phyloP scores from a whole-genome alignment of 768 basidiomycete genomes.

The Suillus cothurnatus region DNA sequence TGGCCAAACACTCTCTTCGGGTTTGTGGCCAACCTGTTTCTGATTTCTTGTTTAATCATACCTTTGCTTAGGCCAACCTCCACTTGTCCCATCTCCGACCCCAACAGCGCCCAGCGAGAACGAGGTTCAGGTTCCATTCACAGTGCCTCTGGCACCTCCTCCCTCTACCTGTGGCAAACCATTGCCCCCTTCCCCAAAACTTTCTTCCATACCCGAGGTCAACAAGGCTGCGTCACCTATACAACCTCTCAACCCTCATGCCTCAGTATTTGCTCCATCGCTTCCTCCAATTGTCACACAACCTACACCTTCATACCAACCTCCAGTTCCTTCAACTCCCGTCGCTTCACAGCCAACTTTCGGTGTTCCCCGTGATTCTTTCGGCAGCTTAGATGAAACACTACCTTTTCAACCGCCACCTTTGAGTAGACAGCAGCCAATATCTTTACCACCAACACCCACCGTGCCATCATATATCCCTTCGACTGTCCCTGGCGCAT shows the following conservation, averaged over 20 bases:
- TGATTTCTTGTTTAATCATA: neutral
- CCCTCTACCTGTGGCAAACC: neutral
- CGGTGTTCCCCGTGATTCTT: neutral
- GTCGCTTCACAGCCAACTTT: conserved; percentile 14
- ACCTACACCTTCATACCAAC: conserved; percentile 11
- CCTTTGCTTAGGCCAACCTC: neutral
- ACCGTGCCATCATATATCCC: conserved; percentile 25
- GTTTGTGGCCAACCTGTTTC: neutral
- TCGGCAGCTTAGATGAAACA: conserved; percentile 11
- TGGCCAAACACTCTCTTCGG: neutral
- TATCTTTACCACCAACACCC: conserved; percentile 37
- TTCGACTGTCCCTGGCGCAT: conserved; percentile 10
- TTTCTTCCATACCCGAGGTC: neutral
- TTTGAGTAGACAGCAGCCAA: conserved; percentile 30
- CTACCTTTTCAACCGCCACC: conserved; percentile 28
- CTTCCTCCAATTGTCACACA: conserved; percentile 4
- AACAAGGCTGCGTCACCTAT: neutral
- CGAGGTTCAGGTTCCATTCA: neutral
- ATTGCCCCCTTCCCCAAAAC: neutral
- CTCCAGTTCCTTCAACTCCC: conserved; percentile 17
- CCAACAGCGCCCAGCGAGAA: neutral
- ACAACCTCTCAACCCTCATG: conserved; percentile 23
- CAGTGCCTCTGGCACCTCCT: neutral
- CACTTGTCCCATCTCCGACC: neutral
- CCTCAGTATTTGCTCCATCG: conserved; percentile 14